Conservation (phyloP, 2,329 filamentous ascomycete species). For the Trematosphaeria pertusa region DNA sequence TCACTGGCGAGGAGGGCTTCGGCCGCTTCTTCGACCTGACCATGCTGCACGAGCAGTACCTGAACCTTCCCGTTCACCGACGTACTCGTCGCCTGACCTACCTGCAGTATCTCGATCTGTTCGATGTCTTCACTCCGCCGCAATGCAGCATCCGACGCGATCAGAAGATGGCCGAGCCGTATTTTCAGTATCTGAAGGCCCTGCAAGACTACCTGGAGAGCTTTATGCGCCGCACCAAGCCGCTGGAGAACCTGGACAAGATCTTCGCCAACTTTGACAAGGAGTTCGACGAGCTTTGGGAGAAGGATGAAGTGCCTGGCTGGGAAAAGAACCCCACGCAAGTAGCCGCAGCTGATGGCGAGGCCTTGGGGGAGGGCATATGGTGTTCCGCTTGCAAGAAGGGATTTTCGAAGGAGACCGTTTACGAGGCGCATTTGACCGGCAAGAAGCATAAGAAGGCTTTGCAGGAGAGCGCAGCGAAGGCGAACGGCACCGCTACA, state of each 20-base stretch:
- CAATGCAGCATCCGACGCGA: slow-evolving; percentile 75
- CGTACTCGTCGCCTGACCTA: slow-evolving; percentile 72
- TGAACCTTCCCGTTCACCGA: slow-evolving; percentile 88
- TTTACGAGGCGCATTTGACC: slow-evolving; percentile 86
- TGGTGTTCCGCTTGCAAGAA: slow-evolving; percentile 95
- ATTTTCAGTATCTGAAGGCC: slow-evolving; percentile 86
- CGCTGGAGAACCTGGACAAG: slow-evolving; percentile 84
- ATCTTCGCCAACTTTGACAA: slow-evolving; percentile 77
- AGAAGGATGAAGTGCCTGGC: slow-evolving; percentile 76
- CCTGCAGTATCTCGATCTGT: slow-evolving; percentile 88
- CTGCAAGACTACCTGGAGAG: slow-evolving; percentile 84
- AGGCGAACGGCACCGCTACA: slow-evolving; percentile 22
- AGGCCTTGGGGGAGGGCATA: slow-evolving; percentile 68
- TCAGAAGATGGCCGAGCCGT: slow-evolving; percentile 90
- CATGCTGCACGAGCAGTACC: slow-evolving; percentile 81
- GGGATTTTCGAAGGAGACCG: slow-evolving; percentile 93
- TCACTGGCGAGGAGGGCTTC: slow-evolving; percentile 93
- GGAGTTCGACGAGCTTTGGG: slow-evolving; percentile 86
- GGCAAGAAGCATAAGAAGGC: slow-evolving; percentile 94
- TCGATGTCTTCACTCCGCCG: slow-evolving; percentile 83
- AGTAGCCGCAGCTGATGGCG: slow-evolving; percentile 54
- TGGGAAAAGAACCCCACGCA: slow-evolving; percentile 67
- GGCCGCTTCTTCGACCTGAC: slow-evolving; percentile 93
- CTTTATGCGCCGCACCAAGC: slow-evolving; percentile 84
- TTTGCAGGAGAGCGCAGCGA: slow-evolving; percentile 63